Base-by-base conservation (phyloP, 2,329 filamentous ascomycete genomes). In the Volutella citrinella region DNA sequence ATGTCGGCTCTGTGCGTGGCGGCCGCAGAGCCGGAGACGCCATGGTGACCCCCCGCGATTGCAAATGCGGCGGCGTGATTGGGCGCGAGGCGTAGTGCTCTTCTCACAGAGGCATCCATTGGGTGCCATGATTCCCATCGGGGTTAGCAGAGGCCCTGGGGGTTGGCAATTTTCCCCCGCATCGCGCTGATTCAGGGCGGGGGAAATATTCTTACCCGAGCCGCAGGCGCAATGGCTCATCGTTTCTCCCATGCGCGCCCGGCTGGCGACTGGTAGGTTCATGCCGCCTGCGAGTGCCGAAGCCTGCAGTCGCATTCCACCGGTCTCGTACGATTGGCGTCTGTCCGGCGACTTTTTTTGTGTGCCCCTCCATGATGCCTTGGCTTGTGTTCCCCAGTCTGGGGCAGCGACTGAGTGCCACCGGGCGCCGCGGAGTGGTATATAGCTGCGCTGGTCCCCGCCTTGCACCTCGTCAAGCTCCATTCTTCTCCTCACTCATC, bases 151-250 rank as follows among this genome's bases (percentile, higher is more conserved):
- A 19, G 27, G 27, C 5, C 27, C 15, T 35, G 15, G 32, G 27
- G 21, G 26, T 29, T 26, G 19, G 24, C 34, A 30, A 37, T 32
- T n/a, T n/a, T n/a, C n/a, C n/a, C n/a, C 32, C 25, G 30, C 28
- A 24, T 22, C 24, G 16, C 25, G 25, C 27, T 28, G 13, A 15
- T 29, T 12, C 13, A 2, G 27, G 29, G 31, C 21, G 35, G 32
- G 39, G 39, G 39, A 42, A 38, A 42, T 38, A 38, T 32, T 32
- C 39, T 42, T 42, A 42, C 39, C 39, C 39, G 38, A 19, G 6
- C 4, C 28, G 16, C 22, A 20, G 19, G 16, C 12, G 6, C n/a
- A 7, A 11, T 19, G 29, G 33, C 29, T 27, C 15, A 29, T 19
- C 20, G 15, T 30, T 36, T 40, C 28, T 40, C 37, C 37, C 31